Evolutionary conservation across 1,284 basidiomycete genomes (phyloP), one percentile per base, ranked within the genome.

Genomic region (Cryptococcus amylolentus): DNA sequence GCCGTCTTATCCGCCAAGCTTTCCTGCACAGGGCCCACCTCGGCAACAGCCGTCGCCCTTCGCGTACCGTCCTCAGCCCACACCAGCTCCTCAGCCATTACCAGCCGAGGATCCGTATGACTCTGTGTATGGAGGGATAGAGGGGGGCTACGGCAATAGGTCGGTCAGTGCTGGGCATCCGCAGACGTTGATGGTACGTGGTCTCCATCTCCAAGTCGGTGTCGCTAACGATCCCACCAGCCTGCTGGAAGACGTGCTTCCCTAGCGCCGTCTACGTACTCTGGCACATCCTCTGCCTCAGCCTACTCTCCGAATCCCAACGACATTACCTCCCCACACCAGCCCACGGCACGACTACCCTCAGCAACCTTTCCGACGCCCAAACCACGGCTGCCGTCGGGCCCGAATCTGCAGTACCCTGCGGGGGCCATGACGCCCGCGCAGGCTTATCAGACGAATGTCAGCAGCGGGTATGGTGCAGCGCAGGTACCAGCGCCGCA

Each of bases 181-280:
- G 5, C n/a, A 18, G 5, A 7, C 42, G 18, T 44, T 26, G 26
- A 26, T 44, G 42, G 26, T 18, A 20, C 42, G 42, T 44, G 18
- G 42, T 44, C 42, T 18, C 6, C 6, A 26, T n/a, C 42, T 8
- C 5, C n/a, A 26, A 13, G 14, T 12, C 42, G 42, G 14, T 26
- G 18, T 42, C 16, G 16, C 16, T n/a, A 16, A 42, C 8, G 16
- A 3, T 9, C 39, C 20, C 40, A 13, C 40, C 40, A 42, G 18
- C 7, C 31, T 35, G 31, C 7, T 35, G 7, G 31, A 35, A 35
- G 31, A n/a, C 41, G 41, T 16, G n/a, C 59, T 14, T 63, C 59
- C n/a, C 54, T 68, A 14, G 67, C 67, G 2, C 65, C 63, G 5
- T 72, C 70, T 7, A 68, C 58, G 5, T 66, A 70, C 45, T 70